A percentile compares a stretch with the other conserved stretches of the same genome.
These are phyloP conservation scores for Amanita fuliginea DNA, from an alignment of 768 basidiomycete species.

Conservation along the genomic window DNA sequence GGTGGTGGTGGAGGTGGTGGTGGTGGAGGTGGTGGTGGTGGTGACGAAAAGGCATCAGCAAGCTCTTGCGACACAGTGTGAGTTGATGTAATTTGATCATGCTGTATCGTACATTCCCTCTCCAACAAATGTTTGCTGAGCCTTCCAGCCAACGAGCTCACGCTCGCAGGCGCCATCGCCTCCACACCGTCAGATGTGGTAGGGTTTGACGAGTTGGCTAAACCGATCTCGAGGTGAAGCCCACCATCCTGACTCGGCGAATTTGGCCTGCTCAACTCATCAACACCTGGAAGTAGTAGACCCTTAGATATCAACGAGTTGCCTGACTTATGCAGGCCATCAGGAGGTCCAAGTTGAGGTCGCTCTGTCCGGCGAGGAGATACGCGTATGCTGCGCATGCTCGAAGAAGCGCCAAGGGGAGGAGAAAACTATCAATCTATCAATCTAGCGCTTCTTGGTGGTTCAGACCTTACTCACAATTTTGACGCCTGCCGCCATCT, in stretches of 20 bases:
- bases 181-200: not conserved
- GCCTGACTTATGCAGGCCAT: conserved; percentile 27
- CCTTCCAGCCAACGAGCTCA: conserved; percentile 50
- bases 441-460: conserved; percentile 1
- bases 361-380: conserved; percentile 53
- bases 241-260: conserved; percentile 35
- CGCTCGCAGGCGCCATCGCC: not conserved
- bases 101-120: conserved; percentile 30
- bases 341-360: conserved; percentile 26
- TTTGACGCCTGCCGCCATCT: conserved; percentile 63
- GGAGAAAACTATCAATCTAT: conserved; percentile 43
- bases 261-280: conserved; percentile 31
- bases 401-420: conserved; percentile 45
- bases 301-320: conserved; percentile 39
- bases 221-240: conserved; percentile 49
- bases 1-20: too few species aligned
- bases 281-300: conserved; percentile 22
- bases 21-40: conserved; percentile 12
- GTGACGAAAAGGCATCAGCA: conserved; percentile 3
- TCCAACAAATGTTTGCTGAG: conserved; percentile 46
- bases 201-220: conserved; percentile 20
- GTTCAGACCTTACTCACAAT: conserved; percentile 35
- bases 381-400: conserved; percentile 56
- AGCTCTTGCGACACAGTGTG: conserved; percentile 5
- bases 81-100: not conserved